Conservation (phyloP, 495 filamentous ascomycete genomes). For the Penicillium desertorum region DNA sequence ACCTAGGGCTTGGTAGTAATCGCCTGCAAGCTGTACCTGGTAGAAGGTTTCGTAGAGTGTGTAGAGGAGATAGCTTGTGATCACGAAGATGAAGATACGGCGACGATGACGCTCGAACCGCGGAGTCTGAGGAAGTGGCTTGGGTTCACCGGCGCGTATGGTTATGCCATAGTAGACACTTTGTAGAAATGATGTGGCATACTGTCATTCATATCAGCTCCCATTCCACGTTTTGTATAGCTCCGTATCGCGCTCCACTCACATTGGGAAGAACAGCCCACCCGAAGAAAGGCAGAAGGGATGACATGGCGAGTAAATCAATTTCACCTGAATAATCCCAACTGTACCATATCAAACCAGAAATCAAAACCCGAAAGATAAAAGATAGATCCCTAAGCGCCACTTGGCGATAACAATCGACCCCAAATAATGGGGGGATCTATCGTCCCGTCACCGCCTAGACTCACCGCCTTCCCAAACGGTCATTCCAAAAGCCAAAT, state of each 20-base stretch:
- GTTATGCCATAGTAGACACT: constrained; percentile 82
- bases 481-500: constrained; percentile 22
- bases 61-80: constrained; percentile 81
- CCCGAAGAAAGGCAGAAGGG: constrained; percentile 70
- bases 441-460: constrained; percentile 31
- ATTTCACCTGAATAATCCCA: not conserved
- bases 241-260: constrained; percentile 28
- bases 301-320: constrained; percentile 34
- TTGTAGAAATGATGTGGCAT: constrained; percentile 77
- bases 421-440: constrained; percentile 13
- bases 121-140: constrained; percentile 69
- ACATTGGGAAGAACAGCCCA: constrained; percentile 82
- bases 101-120: constrained; percentile 70
- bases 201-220: constrained; percentile 41
- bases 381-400: not conserved
- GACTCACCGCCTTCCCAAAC: constrained; percentile 34
- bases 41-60: constrained; percentile 92
- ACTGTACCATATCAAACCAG: not conserved
- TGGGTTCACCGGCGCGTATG: constrained; percentile 86
- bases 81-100: constrained; percentile 77
- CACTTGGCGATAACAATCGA: constrained; percentile 4
- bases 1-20: constrained; percentile 76
- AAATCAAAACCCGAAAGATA: not conserved
- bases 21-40: constrained; percentile 63
- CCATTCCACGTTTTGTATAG: not conserved